Percentiles rank a stretch among this genome's conserved stretches.
Evolutionary conservation across 208 protist species (phyloP).

Genomic region (Leishmania martiniquensis): DNA sequence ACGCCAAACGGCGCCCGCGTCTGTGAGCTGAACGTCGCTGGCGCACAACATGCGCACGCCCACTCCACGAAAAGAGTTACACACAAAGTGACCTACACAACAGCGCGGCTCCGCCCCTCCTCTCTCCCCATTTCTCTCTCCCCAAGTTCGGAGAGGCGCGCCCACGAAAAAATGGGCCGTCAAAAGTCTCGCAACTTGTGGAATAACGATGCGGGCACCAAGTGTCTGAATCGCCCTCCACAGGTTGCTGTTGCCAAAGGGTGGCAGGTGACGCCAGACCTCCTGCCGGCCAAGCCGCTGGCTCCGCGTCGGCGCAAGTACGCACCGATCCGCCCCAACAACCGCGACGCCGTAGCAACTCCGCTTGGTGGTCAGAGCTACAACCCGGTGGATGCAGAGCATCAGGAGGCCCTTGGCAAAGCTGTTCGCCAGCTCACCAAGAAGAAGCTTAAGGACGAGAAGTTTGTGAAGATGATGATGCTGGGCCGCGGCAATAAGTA

Average conservation of each 20-base stretch:
- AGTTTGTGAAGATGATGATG: slow-evolving; percentile 76
- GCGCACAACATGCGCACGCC: background rate
- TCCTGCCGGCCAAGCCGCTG: slow-evolving; percentile 52
- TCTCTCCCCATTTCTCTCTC: background rate
- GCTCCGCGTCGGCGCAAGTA: slow-evolving; percentile 84
- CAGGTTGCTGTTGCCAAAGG: slow-evolving; percentile 49
- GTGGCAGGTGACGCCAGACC: slow-evolving; percentile 68
- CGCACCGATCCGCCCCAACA: slow-evolving; percentile 72
- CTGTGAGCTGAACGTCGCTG: background rate
- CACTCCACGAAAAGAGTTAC: background rate
- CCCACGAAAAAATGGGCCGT: slow-evolving; percentile 8
- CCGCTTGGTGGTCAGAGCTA: slow-evolving; percentile 87
- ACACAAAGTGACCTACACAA: background rate
- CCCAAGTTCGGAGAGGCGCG: background rate
- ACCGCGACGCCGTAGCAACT: slow-evolving; percentile 71
- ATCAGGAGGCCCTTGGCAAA: slow-evolving; percentile 69
- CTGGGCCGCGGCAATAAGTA: slow-evolving; percentile 49
- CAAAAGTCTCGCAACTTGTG: slow-evolving; percentile 68
- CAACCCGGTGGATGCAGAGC: slow-evolving; percentile 78
- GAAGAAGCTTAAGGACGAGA: slow-evolving; percentile 67
- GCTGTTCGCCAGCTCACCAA: slow-evolving; percentile 68
- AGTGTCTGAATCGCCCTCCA: slow-evolving; percentile 58
- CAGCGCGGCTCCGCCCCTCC: background rate
- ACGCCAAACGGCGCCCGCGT: background rate
- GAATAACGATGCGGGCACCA: slow-evolving; percentile 41